Evolutionary conservation across 768 basidiomycete species (phyloP), one percentile per base, ranked within the genome.

Genomic region (Phylloporus arenicola): DNA sequence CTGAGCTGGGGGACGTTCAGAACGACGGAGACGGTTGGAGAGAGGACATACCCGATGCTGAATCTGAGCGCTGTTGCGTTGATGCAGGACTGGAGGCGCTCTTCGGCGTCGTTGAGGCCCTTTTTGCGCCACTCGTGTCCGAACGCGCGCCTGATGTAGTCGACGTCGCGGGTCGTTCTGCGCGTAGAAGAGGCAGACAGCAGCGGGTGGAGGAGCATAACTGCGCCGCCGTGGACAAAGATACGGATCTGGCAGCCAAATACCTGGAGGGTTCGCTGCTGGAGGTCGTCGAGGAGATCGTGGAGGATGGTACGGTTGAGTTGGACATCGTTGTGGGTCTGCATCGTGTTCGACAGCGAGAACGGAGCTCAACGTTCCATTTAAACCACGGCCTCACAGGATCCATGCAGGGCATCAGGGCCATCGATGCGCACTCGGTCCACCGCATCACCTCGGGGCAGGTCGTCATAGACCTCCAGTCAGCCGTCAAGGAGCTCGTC

Each of bases 391-490:
- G n/a, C n/a, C n/a, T n/a, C n/a, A n/a, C 41, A 25, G 29, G 43
- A 42, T 25, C n/a, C 41, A 46, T 45, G 34, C 20, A 43, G 17
- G 25, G 24, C 34, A 80, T 80, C 55, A 71, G 67, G 31, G 74
- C 84, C 5, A 92, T 97, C 56, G 91, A 94, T 60, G 69, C 71
- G 3, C 68, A 76, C 5, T 89, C 93, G 3, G 75, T 94, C 10
- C 96, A 98, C 65, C 76, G 81, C 47, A 89, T 99, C 47, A 89
- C 93, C 0, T 92, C 92, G 2, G 95, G 95, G 2, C 96, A 98
- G 65, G 95, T 98, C 41, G 88, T 98, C 1, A 76, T 94, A 24
- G 92, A 96, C 64, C 79, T 98, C 1, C 92, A 93, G 64, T 89
- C 88, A 0, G 92, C 92, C 2, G 84, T 97, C 51, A 99, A 98